Evolutionary conservation across 345 rosid species (phyloP).

Genomic region (Dipteronia sinensis): DNA sequence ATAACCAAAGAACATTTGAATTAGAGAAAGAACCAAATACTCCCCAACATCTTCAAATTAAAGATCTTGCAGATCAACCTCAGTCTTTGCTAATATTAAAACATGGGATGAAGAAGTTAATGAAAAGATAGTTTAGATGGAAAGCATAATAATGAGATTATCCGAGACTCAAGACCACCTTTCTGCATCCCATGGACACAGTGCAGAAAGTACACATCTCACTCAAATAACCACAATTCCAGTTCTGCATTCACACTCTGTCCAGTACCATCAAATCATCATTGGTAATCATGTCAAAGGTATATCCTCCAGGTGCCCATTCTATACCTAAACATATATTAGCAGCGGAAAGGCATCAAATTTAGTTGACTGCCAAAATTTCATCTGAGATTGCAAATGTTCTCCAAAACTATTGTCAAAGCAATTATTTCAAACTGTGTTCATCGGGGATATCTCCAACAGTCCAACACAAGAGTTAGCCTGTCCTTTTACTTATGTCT

Average conservation of each 20-base stretch:
- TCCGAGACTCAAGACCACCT: background rate
- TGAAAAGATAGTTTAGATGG: background rate
- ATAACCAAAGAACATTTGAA: background rate
- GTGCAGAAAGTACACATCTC: background rate
- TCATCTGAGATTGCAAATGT: background rate
- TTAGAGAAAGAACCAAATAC: background rate
- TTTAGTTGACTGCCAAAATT: background rate
- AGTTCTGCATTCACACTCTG: background rate
- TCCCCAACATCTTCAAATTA: slow-evolving; percentile 1
- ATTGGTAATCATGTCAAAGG: background rate
- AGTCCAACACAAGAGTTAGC: background rate
- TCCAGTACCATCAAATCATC: background rate
- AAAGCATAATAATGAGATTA: background rate
- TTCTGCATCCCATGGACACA: background rate
- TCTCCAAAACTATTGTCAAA: background rate
- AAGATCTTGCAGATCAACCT: background rate
- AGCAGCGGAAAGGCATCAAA: background rate
- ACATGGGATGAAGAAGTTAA: background rate
- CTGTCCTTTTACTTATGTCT: background rate
- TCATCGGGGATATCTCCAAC: background rate
- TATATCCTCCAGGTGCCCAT: background rate
- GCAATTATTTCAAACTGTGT: background rate
- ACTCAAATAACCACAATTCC: background rate
- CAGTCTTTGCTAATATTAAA: background rate
- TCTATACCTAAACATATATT: background rate